Conservation (phyloP, 345 rosid genomes). For the Lepidium didymum region DNA sequence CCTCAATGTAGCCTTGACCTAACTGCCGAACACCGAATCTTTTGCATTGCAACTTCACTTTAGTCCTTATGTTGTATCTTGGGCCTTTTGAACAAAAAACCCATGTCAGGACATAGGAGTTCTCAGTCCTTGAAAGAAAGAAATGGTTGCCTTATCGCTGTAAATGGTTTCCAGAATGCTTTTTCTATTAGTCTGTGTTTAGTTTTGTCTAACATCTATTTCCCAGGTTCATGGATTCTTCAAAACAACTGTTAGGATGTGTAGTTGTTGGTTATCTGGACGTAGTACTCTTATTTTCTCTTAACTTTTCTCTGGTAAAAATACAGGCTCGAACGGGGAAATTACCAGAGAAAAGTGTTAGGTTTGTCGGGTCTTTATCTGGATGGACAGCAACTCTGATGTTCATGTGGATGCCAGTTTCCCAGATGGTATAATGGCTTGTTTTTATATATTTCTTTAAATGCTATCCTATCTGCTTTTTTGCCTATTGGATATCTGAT, state of each 20-base stretch:
- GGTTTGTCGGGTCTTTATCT: constrained; percentile 57
- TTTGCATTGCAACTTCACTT: background rate
- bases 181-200: background rate
- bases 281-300: background rate
- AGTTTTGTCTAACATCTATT: background rate
- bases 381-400: constrained; percentile 98
- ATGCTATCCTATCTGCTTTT: background rate
- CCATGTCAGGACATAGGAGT: background rate
- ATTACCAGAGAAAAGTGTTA: constrained; percentile 61
- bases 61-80: background rate
- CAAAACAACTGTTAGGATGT: background rate
- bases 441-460: background rate
- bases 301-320: constrained; percentile 25
- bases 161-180: background rate
- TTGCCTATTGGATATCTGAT: constrained; percentile 1
- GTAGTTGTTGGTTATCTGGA: background rate
- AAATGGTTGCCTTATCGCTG: background rate
- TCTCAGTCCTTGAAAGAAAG: background rate
- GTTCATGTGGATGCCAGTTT: constrained; percentile 97
- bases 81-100: background rate
- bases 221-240: background rate
- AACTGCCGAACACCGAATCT: background rate
- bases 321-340: constrained; percentile 75
- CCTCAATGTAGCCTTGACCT: background rate
- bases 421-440: constrained; percentile 56